Conservation (phyloP, 768 basidiomycete genomes). For the Botryobasidium botryosum region DNA sequence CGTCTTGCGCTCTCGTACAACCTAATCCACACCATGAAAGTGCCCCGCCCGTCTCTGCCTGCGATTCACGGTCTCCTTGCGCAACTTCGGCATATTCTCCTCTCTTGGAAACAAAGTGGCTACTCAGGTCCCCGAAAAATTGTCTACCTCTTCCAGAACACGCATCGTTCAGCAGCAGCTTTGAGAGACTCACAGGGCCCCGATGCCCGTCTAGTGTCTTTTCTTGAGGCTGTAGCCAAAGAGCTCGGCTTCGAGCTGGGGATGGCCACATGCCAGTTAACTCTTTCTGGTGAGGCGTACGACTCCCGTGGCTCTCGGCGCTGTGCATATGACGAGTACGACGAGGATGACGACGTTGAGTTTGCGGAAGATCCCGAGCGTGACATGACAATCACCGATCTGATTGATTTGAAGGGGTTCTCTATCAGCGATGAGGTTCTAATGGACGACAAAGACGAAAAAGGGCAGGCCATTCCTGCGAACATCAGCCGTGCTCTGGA, state of each 20-base stretch:
- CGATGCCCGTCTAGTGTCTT: background rate
- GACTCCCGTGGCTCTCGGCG: slow-evolving; percentile 7
- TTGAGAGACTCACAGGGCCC: background rate
- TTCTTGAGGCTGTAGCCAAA: background rate
- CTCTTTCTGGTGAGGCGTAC: slow-evolving; percentile 19
- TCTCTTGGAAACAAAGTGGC: slow-evolving; percentile 21
- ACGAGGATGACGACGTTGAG: slow-evolving; percentile 2
- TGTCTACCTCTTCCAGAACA: background rate
- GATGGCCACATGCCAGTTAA: slow-evolving; percentile 18
- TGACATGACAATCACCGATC: too few relatives aligned
- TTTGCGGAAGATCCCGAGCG: too few relatives aligned
- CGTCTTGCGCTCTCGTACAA: slow-evolving; percentile 36
- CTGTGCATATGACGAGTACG: too few relatives aligned
- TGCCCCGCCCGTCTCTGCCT: slow-evolving; percentile 2
- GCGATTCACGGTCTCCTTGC: slow-evolving; percentile 13
- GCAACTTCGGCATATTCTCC: slow-evolving; percentile 21
- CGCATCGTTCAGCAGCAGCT: slow-evolving; percentile 11
- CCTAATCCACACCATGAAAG: slow-evolving; percentile 20
- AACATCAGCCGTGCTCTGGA: too few relatives aligned
- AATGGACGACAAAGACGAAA: too few relatives aligned
- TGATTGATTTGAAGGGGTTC: too few relatives aligned
- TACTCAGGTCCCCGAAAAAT: slow-evolving; percentile 5
- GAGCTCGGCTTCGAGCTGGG: background rate
- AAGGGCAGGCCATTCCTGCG: too few relatives aligned
- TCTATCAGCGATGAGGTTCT: too few relatives aligned